Evolutionary conservation across 2,329 filamentous ascomycete species (phyloP).

Genomic region (Fusarium zealandicum): DNA sequence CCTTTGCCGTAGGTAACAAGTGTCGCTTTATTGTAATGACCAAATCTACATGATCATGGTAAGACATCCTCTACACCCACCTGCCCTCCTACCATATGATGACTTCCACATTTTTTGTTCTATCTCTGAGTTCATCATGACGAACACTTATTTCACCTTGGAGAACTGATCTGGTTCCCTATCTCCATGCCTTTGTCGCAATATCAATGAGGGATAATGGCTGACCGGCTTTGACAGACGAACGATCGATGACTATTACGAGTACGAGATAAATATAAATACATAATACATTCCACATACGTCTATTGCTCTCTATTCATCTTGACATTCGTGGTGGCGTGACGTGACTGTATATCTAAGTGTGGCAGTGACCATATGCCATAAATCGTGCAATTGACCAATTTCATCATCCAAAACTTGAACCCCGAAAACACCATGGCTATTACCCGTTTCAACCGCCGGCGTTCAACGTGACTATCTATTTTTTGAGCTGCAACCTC

Average conservation of each 20-base stretch:
- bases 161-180: conserved; percentile 61
- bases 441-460: neutral
- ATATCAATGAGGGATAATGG: neutral
- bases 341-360: conserved; percentile 4
- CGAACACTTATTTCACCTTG: conserved; percentile 65
- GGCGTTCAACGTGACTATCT: conserved; percentile 19
- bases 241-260: neutral
- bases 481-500: conserved; percentile 60
- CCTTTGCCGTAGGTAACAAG: conserved; percentile 15
- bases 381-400: too few relatives aligned
- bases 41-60: conserved; percentile 8
- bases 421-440: neutral
- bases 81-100: conserved; percentile 54
- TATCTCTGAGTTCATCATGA: conserved; percentile 62
- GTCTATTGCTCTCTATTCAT: neutral
- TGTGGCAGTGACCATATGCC: neutral
- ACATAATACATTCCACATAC: neutral
- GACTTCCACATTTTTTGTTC: conserved; percentile 56
- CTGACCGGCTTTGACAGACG: conserved; percentile 18
- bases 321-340: neutral
- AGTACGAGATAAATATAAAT: neutral
- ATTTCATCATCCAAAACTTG: neutral
- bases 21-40: neutral
- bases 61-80: conserved; percentile 9
- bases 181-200: conserved; percentile 7